Percentiles rank a stretch among this genome's conserved stretches.
Evolutionary conservation across 2,329 filamentous ascomycete genomes (phyloP).

Genomic region (Dendryphion nanum): DNA sequence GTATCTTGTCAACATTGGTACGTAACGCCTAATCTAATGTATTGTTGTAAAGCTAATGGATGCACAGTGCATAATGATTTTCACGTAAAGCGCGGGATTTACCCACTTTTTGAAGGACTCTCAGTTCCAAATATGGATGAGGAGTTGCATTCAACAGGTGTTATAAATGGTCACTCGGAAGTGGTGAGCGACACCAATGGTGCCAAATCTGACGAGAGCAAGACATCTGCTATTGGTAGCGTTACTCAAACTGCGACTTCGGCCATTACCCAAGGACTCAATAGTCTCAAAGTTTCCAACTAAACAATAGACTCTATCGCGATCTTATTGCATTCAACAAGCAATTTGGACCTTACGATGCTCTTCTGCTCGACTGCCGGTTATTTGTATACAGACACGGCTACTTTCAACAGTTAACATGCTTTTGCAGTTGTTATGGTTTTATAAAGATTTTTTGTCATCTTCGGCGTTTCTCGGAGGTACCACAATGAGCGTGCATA

Average conservation of each 20-base stretch:
- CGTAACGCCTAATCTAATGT: constrained; percentile 32
- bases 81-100: constrained; percentile 78
- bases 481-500: too few relatives aligned
- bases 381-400: too few relatives aligned
- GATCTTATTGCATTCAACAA: constrained; percentile 36
- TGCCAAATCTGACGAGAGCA: constrained; percentile 12
- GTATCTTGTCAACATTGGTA: constrained; percentile 94
- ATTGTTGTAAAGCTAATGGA: not conserved
- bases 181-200: constrained; percentile 3
- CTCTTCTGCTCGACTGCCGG: too few relatives aligned
- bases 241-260: constrained; percentile 26
- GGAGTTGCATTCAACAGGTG: constrained; percentile 20
- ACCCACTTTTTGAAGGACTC: constrained; percentile 80
- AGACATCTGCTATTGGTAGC: constrained; percentile 12
- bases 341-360: too few relatives aligned
- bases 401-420: too few relatives aligned
- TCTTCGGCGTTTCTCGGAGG: too few relatives aligned
- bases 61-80: constrained; percentile 91
- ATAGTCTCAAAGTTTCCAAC: constrained; percentile 22
- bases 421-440: too few relatives aligned
- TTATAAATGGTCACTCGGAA: constrained; percentile 11
- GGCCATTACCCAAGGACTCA: constrained; percentile 31
- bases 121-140: constrained; percentile 64
- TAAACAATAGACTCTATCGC: constrained; percentile 14
- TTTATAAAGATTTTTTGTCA: too few relatives aligned